A percentile compares a stretch with the other conserved stretches of the same genome.
Evolutionary conservation across 2,329 filamentous ascomycete species (phyloP).

Genomic region (Trichoderma sp.): DNA sequence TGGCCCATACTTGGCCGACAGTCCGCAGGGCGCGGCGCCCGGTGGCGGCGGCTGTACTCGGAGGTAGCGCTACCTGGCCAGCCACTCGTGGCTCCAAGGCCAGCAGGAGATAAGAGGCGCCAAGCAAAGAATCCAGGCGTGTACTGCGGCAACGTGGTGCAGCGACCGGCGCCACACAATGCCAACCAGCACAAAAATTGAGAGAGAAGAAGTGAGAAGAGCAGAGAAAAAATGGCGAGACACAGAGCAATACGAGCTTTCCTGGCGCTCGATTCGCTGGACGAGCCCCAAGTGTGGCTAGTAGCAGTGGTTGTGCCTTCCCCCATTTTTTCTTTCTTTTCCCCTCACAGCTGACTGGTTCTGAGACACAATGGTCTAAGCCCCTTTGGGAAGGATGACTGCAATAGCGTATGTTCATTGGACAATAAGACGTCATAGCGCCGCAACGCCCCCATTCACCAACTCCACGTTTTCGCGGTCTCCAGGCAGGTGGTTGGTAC

Average conservation of each 20-base stretch:
- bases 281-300: constrained; percentile 12
- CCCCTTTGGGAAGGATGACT: constrained; percentile 10
- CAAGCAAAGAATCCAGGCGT: neutral
- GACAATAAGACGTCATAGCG: neutral
- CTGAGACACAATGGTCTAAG: neutral
- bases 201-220: neutral
- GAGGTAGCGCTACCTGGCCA: neutral
- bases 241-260: constrained; percentile 16
- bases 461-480: neutral
- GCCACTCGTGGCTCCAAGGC: constrained; percentile 6
- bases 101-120: neutral
- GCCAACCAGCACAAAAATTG: neutral
- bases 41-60: neutral
- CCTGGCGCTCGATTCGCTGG: neutral
- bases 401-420: neutral
- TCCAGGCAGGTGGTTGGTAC: neutral
- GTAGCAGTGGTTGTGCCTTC: neutral
- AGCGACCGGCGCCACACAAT: constrained; percentile 1
- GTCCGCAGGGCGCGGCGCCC: neutral
- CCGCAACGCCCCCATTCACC: neutral
- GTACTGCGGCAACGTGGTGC: neutral
- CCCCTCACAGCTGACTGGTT: constrained; percentile 3
- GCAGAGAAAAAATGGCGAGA: neutral
- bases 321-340: neutral
- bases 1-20: neutral